These are phyloP conservation scores for Calonectria hongkongensis DNA, from an alignment of 2,329 filamentous ascomycete species.

Conservation along the genomic window DNA sequence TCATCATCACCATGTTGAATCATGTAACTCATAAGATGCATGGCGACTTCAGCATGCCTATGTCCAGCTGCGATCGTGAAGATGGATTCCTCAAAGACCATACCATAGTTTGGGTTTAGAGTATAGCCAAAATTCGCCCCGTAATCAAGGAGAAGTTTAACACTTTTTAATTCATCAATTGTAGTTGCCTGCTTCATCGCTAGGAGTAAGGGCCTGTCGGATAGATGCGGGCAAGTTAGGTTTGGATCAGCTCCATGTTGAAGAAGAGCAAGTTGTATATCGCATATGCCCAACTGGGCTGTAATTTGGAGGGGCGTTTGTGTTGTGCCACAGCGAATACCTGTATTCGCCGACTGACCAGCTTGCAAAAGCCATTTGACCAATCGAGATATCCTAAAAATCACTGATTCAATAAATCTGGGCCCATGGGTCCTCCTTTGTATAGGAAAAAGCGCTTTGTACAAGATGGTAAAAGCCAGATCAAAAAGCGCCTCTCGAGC, in stretches of 20 bases:
- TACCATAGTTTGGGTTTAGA: fast-evolving
- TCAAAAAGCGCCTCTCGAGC: constrained; percentile 3
- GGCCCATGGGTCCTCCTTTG: too few relatives aligned
- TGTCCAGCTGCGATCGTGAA: constrained; percentile 4
- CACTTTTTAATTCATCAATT: not conserved
- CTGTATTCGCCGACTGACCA: not conserved
- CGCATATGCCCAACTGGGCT: not conserved
- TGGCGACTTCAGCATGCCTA: not conserved
- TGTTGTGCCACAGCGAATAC: not conserved
- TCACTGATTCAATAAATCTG: not conserved
- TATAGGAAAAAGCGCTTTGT: not conserved
- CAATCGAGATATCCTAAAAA: not conserved
- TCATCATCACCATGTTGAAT: not conserved
- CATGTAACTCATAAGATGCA: not conserved
- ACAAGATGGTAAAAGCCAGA: not conserved
- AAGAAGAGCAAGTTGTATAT: not conserved
- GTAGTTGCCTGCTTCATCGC: not conserved
- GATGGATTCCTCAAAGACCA: not conserved
- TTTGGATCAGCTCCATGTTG: not conserved
- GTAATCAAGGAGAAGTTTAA: not conserved
- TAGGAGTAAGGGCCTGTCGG: too few relatives aligned
- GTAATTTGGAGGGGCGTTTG: not conserved
- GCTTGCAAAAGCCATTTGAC: constrained; percentile 7
- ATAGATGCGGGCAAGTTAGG: too few relatives aligned
- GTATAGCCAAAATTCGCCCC: not conserved